A percentile compares a stretch with the other conserved stretches of the same genome.
These are phyloP conservation scores for Alternaria triticina DNA, from an alignment of 2,329 filamentous ascomycete species.

Conservation along the genomic window DNA sequence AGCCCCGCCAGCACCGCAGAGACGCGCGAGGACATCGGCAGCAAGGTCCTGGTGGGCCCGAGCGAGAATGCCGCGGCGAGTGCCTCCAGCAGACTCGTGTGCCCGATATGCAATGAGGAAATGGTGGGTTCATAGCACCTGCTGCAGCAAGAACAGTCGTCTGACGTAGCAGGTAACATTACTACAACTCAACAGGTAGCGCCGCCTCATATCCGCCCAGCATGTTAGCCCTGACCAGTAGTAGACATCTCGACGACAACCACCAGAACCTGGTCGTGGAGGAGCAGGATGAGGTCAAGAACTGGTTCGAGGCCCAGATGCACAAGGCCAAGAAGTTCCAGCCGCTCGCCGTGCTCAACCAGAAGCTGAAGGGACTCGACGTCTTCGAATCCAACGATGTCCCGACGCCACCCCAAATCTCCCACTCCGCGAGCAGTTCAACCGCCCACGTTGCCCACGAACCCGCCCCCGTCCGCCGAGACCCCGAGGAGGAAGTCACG, in stretches of 20 bases:
- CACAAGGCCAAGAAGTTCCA: constrained; percentile 93
- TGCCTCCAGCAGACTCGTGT: constrained; percentile 74
- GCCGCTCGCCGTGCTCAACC: constrained; percentile 86
- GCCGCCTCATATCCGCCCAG: constrained; percentile 3
- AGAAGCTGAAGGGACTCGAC: constrained; percentile 89
- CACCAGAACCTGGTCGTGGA: constrained; percentile 89
- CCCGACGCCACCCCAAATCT: constrained; percentile 49
- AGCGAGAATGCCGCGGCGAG: constrained; percentile 63
- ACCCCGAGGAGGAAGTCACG: constrained; percentile 90
- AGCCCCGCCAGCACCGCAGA: constrained; percentile 74
- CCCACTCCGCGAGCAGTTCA: constrained; percentile 41
- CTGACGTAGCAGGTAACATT: constrained; percentile 74
- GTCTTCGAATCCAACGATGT: constrained; percentile 93
- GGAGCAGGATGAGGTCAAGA: constrained; percentile 92
- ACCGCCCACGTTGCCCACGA: constrained; percentile 38
- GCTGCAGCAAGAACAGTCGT: constrained; percentile 13
- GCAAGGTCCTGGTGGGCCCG: constrained; percentile 76
- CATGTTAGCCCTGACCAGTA: constrained; percentile 17
- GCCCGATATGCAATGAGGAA: constrained; percentile 97
- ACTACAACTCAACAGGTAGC: constrained; percentile 76
- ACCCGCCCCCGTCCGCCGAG: constrained; percentile 52
- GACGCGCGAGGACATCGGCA: constrained; percentile 74
- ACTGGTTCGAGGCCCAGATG: constrained; percentile 96
- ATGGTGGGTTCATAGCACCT: constrained; percentile 69
- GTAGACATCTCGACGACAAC: constrained; percentile 80